A percentile compares a stretch with the other conserved stretches of the same genome.
phyloP scores from a whole-genome alignment of 2,329 filamentous ascomycete species.

The Colletotrichum sansevieriae region DNA sequence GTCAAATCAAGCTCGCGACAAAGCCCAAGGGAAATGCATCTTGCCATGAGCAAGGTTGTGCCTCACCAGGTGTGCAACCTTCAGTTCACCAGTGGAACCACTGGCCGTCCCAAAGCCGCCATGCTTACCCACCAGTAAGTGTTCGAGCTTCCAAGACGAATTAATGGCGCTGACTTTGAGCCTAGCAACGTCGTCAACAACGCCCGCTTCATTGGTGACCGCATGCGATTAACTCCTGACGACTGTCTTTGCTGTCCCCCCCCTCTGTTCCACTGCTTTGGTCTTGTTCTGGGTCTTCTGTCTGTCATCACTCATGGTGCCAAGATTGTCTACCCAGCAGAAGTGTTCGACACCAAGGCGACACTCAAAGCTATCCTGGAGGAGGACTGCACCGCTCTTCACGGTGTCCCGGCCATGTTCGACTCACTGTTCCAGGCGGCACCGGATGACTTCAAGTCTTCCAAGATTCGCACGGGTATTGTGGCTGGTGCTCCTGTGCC shows the following conservation, averaged over 20 bases:
- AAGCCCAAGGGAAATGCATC: conserved; percentile 63
- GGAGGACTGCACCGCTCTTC: conserved; percentile 79
- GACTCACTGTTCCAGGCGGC: conserved; percentile 71
- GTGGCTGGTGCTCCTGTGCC: conserved; percentile 85
- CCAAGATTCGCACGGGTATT: conserved; percentile 78
- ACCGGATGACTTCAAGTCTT: conserved; percentile 56
- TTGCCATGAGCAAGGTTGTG: conserved; percentile 67
- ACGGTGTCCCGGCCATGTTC: conserved; percentile 89
- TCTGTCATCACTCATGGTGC: conserved; percentile 80
- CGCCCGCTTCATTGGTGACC: conserved; percentile 78
- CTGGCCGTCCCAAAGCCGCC: conserved; percentile 78
- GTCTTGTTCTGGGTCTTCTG: conserved; percentile 81
- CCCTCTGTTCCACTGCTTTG: conserved; percentile 89
- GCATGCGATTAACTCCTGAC: conserved; percentile 75
- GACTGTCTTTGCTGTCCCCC: conserved; percentile 85
- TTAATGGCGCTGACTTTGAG: conserved; percentile 26
- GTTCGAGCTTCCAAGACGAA: neutral
- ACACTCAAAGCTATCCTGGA: conserved; percentile 76
- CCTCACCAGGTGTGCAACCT: conserved; percentile 79
- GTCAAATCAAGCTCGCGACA: conserved; percentile 64
- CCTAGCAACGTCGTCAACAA: conserved; percentile 73
- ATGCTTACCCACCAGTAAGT: conserved; percentile 79
- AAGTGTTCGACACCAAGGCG: conserved; percentile 77
- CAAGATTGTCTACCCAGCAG: conserved; percentile 81
- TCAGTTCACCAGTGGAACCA: conserved; percentile 83